Evolutionary conservation across 2,329 filamentous ascomycete species (phyloP), one percentile per base, ranked within the genome.

Genomic region (Camptophora hylomeconis): DNA sequence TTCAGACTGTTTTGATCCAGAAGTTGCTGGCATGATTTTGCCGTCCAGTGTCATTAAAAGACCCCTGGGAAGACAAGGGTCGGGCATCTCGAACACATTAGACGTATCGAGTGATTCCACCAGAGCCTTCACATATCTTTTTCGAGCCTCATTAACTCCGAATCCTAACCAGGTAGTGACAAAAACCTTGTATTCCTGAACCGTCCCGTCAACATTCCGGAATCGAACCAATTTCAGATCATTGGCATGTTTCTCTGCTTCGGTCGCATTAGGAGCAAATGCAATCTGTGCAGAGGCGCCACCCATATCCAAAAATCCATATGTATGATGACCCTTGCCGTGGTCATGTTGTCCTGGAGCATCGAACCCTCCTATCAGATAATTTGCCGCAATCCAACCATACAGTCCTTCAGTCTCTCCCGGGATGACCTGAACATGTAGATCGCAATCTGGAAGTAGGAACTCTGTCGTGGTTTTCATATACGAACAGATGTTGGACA

Each of bases 221-320:
- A 98, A 61, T 26, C 89, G 76, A 34, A 98, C 58, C 9, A 95
- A 54, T 40, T 84, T 93, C 31, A 98, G 60, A 49, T 95, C 84
- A 38, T 94, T 70, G 0, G 82, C 77, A 51, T 98, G 92, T 48
- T 84, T 89, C 46, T 75, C 70, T 2, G 84, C 76, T 52, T 98
- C 89, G 1, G 89, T 95, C 3, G 69, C 60, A 54, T 98, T 98
- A 1, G 89, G 89, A 2, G 86, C 87, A 53, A 98, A 98, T 0
- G 92, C 89, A 47, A 98, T 95, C 57, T 98, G 89, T 10, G 89
- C 87, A 0, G 87, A 95, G 15, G 89, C 89, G 28, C 89, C 89
- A 27, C 89, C 89, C 92, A 98, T 98, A 51, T 98, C 89, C 36
- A 98, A 61, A 48, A 98, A 98, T 1, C 89, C 89, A 53, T 95